Conservation (phyloP, 768 basidiomycete genomes). For the Gloeophyllum trabeum region DNA sequence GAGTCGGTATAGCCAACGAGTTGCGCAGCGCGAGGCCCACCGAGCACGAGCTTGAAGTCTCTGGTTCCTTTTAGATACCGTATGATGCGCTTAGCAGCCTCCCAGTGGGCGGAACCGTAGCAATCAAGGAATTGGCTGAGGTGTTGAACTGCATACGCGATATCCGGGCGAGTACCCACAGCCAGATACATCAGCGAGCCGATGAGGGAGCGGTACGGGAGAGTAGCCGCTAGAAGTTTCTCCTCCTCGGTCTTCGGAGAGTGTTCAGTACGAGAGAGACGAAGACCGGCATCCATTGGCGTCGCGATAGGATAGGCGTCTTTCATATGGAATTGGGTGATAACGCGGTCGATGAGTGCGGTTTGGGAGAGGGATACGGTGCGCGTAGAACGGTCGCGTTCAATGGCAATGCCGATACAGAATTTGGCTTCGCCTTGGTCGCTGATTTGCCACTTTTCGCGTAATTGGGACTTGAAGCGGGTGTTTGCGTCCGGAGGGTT, state of each 20-base stretch:
- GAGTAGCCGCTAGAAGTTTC: background rate
- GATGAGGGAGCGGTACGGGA: slow-evolving; percentile 7
- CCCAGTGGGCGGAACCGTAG: slow-evolving; percentile 12
- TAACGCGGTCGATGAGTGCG: slow-evolving; percentile 19
- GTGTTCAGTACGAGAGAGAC: background rate
- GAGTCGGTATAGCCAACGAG: slow-evolving; percentile 17
- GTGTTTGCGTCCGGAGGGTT: background rate
- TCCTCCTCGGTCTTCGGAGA: background rate
- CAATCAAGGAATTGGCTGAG: slow-evolving; percentile 14
- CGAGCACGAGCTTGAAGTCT: slow-evolving; percentile 6
- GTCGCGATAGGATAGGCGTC: slow-evolving; percentile 14
- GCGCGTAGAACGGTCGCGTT: slow-evolving; percentile 3
- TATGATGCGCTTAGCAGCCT: slow-evolving; percentile 14
- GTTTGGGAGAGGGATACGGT: slow-evolving; percentile 21
- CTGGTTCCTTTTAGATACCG: slow-evolving; percentile 17
- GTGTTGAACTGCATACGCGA: slow-evolving; percentile 14
- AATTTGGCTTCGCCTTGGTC: slow-evolving; percentile 7
- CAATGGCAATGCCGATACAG: slow-evolving; percentile 11
- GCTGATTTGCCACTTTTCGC: slow-evolving; percentile 2
- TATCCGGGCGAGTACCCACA: slow-evolving; percentile 22
- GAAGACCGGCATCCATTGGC: slow-evolving; percentile 14
- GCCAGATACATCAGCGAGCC: slow-evolving; percentile 20
- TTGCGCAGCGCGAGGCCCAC: background rate
- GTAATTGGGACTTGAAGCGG: background rate
- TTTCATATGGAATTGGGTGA: slow-evolving; percentile 13